Base-by-base conservation (phyloP, 2,329 filamentous ascomycete species). In the Cryphonectria japonica region DNA sequence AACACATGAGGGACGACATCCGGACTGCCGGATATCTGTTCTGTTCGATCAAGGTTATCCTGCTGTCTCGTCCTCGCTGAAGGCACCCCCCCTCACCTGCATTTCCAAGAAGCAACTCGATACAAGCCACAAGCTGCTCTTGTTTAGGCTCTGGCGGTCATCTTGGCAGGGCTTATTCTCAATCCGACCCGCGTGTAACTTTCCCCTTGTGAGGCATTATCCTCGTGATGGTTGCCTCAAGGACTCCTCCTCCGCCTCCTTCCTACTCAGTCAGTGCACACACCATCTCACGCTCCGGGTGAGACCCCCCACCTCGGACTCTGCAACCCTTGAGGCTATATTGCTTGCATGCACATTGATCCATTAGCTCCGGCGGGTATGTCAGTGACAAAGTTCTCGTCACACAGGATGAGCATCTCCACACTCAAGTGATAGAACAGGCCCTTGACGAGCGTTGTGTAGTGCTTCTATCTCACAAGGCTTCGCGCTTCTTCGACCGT, bases 351-450 rank as follows among this genome's bases (percentile, higher is more conserved):
- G 75, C 74, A 78, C 74, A 69, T 68, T 71, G 72, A 73, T 71
- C 71, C 37, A 60, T 67, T 76, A 78, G 77, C 76, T 73, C 66
- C 71, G 76, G 77, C 76, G 76, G 76, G 76, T 78, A 78, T 75
- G 75, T 74, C 69, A 73, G 70, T 57, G 61, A 61, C 9, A 37
- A 37, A 77, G 75, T 39, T 67, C 41, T 69, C 57, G 57, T 72
- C 67, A 69, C 72, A 69, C 60, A 14, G 19, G 54, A 37, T 61
- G 54, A 68, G n/a, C 16, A 37, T 61, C 14, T 61, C 59, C 59
- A 61, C 59, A 2, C 57, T 19, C 4, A 13, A 9, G 34, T 50
- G 46, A 50, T n/a, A 8, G 46, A 22, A 39, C 32, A 37, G 22
- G 59, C 59, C 29, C 26, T 39, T 37, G 57, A 9, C n/a, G 34